A percentile compares a stretch with the other conserved stretches of the same genome.
Evolutionary conservation across 2,329 filamentous ascomycete species (phyloP).

Genomic region (Botrytis fabae): DNA sequence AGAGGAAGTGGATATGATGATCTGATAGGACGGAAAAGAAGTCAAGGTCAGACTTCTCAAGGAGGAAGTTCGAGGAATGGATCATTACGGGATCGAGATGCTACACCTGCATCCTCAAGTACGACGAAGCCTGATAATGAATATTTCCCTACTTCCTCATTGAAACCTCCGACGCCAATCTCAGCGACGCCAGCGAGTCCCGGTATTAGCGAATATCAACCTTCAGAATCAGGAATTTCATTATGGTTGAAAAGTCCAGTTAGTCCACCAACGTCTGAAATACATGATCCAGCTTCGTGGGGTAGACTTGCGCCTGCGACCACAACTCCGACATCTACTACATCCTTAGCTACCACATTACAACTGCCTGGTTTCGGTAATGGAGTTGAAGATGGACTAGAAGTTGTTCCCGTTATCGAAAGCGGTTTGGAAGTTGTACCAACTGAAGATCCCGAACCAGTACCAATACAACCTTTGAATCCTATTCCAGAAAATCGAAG

Average conservation of each 20-base stretch:
- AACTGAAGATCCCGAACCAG: slow-evolving; percentile 6
- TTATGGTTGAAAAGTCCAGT: slow-evolving; percentile 22
- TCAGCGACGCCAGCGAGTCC: slow-evolving; percentile 11
- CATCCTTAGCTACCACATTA: slow-evolving; percentile 29
- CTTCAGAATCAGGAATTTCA: slow-evolving; percentile 14
- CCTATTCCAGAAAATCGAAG: slow-evolving; percentile 7
- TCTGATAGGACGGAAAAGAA: slow-evolving; percentile 34
- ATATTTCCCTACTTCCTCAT: slow-evolving; percentile 2
- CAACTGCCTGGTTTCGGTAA: slow-evolving; percentile 31
- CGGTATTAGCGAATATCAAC: slow-evolving; percentile 21
- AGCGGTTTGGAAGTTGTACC: slow-evolving; percentile 22
- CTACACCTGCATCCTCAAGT: slow-evolving; percentile 10
- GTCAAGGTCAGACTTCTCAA: slow-evolving; percentile 29
- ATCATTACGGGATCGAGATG: slow-evolving; percentile 23
- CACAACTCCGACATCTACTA: neutral
- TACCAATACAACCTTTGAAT: neutral
- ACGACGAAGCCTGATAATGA: slow-evolving; percentile 17
- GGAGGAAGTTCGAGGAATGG: slow-evolving; percentile 22
- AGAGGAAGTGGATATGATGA: slow-evolving; percentile 35
- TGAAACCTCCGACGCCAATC: slow-evolving; percentile 15
- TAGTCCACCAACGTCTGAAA: slow-evolving; percentile 18
- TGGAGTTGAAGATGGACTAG: slow-evolving; percentile 35
- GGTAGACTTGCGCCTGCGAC: slow-evolving; percentile 13
- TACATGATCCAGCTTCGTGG: slow-evolving; percentile 13
- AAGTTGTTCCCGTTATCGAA: slow-evolving; percentile 28